A percentile compares a stretch with the other conserved stretches of the same genome.
Conservation (phyloP, 306 rosid genomes). For the Arachis stenosperma region DNA sequence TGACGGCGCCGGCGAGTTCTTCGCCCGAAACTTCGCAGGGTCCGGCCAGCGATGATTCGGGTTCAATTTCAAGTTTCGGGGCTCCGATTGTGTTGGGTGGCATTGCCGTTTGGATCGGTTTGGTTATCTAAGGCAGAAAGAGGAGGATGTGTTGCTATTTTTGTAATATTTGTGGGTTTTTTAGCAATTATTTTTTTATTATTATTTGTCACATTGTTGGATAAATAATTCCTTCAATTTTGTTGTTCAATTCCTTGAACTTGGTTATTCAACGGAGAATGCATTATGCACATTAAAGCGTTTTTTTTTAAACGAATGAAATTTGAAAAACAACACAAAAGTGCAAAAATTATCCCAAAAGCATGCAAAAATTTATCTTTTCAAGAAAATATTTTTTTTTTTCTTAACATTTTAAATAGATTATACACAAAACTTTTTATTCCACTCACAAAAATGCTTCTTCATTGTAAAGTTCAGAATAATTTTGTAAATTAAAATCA, state of each 20-base stretch:
- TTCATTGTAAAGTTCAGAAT: too few species aligned
- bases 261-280: too few species aligned
- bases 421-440: too few species aligned
- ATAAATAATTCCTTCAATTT: constrained; percentile 21
- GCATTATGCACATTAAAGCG: too few species aligned
- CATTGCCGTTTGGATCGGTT: constrained; percentile 49
- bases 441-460: too few species aligned
- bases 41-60: constrained; percentile 59
- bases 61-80: constrained; percentile 43
- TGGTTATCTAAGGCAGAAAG: constrained; percentile 44
- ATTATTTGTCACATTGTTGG: neutral
- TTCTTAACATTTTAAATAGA: too few species aligned
- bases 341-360: too few species aligned
- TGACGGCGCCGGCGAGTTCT: constrained; percentile 50
- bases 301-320: too few species aligned
- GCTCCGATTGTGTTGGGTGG: constrained; percentile 47
- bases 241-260: neutral
- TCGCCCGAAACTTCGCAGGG: constrained; percentile 63
- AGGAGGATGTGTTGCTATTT: neutral
- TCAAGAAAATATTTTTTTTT: too few species aligned
- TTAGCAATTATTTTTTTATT: neutral
- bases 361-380: too few species aligned
- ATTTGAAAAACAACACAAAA: too few species aligned
- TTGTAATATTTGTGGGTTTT: neutral
- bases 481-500: too few species aligned